Evolutionary conservation across 805 yeast genomes (phyloP).

Genomic region (Brettanomyces naardenensis): DNA sequence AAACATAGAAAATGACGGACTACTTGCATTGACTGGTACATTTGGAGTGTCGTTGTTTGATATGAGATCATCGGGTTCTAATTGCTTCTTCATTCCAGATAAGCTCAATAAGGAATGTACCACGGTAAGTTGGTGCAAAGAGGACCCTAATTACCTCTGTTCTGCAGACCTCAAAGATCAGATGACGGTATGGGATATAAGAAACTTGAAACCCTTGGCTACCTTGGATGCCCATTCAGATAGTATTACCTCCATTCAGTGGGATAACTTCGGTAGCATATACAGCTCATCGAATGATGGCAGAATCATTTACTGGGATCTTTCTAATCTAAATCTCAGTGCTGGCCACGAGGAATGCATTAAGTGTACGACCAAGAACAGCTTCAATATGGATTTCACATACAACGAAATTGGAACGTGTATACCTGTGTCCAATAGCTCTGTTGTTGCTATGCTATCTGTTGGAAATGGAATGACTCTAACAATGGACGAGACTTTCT

Average conservation of each 20-base stretch:
- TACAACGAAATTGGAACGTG: conserved; percentile 43
- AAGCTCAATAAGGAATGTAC: conserved; percentile 26
- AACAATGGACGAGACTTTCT: conserved; percentile 46
- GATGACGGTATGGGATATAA: conserved; percentile 67
- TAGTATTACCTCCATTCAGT: conserved; percentile 47
- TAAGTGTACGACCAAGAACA: conserved; percentile 39
- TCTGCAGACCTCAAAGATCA: conserved; percentile 50
- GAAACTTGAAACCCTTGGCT: conserved; percentile 47
- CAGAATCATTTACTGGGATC: conserved; percentile 60
- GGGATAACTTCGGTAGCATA: conserved; percentile 36
- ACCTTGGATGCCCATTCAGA: conserved; percentile 49
- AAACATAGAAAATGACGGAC: conserved; percentile 37
- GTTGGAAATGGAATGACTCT: conserved; percentile 30
- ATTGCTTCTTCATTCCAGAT: conserved; percentile 38
- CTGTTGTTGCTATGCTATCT: conserved; percentile 39
- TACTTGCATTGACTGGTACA: conserved; percentile 57
- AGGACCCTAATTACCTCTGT: conserved; percentile 53
- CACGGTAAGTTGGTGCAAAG: conserved; percentile 55
- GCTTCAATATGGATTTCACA: conserved; percentile 25
- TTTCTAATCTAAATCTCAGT: conserved; percentile 14
- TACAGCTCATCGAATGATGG: conserved; percentile 62
- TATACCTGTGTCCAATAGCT: conserved; percentile 52
- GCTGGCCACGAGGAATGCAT: conserved; percentile 2
- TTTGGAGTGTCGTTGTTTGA: conserved; percentile 75
- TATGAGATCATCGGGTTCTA: conserved; percentile 33